Base-by-base conservation (phyloP, 495 filamentous ascomycete genomes). In the Usnea hakonensis region DNA sequence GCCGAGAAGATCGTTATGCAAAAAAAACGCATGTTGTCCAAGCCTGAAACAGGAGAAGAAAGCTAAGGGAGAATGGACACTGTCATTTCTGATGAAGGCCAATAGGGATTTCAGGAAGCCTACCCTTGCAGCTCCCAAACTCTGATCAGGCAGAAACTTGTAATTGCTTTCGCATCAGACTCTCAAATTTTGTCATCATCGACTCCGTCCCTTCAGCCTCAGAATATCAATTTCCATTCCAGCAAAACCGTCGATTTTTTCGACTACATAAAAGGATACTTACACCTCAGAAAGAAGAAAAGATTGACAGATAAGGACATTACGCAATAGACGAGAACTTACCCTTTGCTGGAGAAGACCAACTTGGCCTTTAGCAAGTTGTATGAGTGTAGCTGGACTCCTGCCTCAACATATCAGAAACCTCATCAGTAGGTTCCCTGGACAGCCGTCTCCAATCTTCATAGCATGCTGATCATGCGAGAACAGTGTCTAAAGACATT, bases 361-460 rank as follows among this genome's bases (percentile, higher is more conserved):
- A 23, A 26, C 21, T 56, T 40, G 16, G 35, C 3, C 21, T 43
- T 32, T 2, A 6, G 16, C 26, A 26, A 36, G 0, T 56, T 55
- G 52, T 2, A 62, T 62, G 60, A 16, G 60, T 43, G 38, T 56
- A 36, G 60, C 52, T 28, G 60, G 60, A 37, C 52, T 43, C 13
- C 30, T 62, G 40, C 60, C 60, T 21, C 60, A 62, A 46, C 60
- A 62, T 62, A 62, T 62, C 60, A 62, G 60, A 40, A 62, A 40
- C 26, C 60, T 62, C 52, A 62, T 62, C 19, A 62, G 60, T 44
- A 62, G 10, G 60, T 55, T 14, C 9, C 28, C 7, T 52, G 23
- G 14, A 48, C 43, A 48, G 43, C 32, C 28, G 37, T 10, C 23
- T 16, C 9, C 28, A 8, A 33, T 50, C 36, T 44, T 40, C 23